Evolutionary conservation across 148 eudicot genomes (phyloP).

Genomic region (Rhododendron molle): DNA sequence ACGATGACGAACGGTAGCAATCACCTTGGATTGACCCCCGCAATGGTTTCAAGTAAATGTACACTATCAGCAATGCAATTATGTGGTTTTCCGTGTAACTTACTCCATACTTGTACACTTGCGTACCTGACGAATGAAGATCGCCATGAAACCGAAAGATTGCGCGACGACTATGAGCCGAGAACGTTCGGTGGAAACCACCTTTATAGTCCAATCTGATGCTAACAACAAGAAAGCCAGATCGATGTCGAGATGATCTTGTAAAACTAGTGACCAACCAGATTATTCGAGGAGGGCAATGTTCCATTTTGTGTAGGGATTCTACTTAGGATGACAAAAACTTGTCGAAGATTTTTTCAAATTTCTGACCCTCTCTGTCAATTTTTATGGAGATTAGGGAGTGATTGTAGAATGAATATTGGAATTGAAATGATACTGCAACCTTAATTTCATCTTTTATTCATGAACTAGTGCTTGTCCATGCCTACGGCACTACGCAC

Average conservation of each 20-base stretch:
- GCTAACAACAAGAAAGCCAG: neutral
- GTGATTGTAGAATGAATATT: neutral
- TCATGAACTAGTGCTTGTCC: no score
- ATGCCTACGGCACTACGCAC: no score
- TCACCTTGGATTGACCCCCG: neutral
- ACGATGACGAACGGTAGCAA: constrained; percentile 4
- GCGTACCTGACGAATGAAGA: neutral
- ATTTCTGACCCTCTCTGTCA: neutral
- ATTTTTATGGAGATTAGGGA: neutral
- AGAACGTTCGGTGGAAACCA: neutral
- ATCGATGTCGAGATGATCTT: neutral
- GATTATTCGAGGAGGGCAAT: neutral
- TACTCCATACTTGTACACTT: neutral
- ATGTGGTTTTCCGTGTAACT: neutral
- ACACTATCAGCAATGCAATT: neutral
- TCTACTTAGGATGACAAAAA: neutral
- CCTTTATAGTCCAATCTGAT: neutral
- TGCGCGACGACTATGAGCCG: neutral
- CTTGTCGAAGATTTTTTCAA: neutral
- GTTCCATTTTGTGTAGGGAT: neutral
- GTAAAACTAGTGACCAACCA: neutral
- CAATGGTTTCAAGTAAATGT: neutral
- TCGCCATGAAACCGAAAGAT: neutral
- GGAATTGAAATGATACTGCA: neutral
- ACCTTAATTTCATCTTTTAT: neutral